phyloP scores from a whole-genome alignment of 306 rosid species.

The Medicago truncatula region DNA sequence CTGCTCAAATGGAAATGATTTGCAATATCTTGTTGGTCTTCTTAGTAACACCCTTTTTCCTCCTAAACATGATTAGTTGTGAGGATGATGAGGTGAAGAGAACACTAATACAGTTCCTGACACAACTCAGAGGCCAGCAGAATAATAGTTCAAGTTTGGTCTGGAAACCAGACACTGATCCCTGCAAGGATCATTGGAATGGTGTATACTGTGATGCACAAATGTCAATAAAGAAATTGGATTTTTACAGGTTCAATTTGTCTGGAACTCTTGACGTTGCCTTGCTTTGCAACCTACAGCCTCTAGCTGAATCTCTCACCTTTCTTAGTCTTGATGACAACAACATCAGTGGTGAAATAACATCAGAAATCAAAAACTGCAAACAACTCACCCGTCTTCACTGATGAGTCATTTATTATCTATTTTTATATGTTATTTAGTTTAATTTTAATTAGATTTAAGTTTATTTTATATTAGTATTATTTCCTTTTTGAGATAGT shows the following conservation, averaged over 20 bases:
- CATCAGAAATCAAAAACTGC: constrained; percentile 56
- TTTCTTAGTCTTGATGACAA: constrained; percentile 57
- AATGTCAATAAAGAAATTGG: constrained; percentile 46
- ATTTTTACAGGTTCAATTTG: constrained; percentile 50
- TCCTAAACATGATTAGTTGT: constrained; percentile 46
- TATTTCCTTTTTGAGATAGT: too few relatives aligned
- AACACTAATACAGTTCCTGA: constrained; percentile 60
- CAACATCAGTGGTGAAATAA: constrained; percentile 58
- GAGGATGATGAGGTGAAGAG: constrained; percentile 59
- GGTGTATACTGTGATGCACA: constrained; percentile 58
- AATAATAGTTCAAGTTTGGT: constrained; percentile 35
- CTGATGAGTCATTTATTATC: too few relatives aligned
- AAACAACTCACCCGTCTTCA: constrained; percentile 59
- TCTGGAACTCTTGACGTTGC: constrained; percentile 60
- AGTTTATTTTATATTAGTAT: too few relatives aligned
- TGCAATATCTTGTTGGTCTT: constrained; percentile 40
- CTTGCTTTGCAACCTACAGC: constrained; percentile 53
- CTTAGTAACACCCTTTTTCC: constrained; percentile 48
- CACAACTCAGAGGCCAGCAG: constrained; percentile 48
- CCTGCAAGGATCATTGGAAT: constrained; percentile 64
- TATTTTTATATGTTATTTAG: too few relatives aligned
- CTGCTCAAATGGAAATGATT: constrained; percentile 50
- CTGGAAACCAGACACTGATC: constrained; percentile 70
- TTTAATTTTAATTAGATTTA: too few relatives aligned
- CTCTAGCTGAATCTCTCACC: constrained; percentile 61